Base-by-base conservation (phyloP, 177 flowering plant genomes). In the Vitis hybrid region DNA sequence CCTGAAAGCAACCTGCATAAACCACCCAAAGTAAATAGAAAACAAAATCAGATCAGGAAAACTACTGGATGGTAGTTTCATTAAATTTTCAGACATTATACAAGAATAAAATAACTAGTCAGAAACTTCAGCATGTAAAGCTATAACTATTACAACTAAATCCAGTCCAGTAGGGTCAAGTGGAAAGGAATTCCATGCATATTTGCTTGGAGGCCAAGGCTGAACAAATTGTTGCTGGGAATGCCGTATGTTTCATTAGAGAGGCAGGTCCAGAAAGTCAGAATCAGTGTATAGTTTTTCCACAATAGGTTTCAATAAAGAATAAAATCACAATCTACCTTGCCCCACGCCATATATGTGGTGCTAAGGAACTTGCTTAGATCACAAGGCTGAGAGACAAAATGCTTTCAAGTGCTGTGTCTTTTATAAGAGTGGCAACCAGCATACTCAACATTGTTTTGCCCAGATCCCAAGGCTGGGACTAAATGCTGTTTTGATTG, bases 1-100 rank as follows among this genome's bases (percentile, higher is more conserved):
- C 72, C 82, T 79, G 70, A 82, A 79, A 55, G 85, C 81, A 64
- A 82, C 85, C 82, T 82, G 72, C 49, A 66, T 1, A 64, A 68
- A 51, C 5, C 64, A 75, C 57, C 49, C 17, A 12, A 47, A 59
- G 6, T 3, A 52, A 59, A 15, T n/a, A 47, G 17, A 17, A 10
- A 8, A 13, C 15, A 14, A 54, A n/a, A 1, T 59, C 28, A 69
- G 55, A 9, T 56, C 22, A 62, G n/a, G 11, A 31, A n/a, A 6
- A 15, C 11, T 62, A 64, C 12, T 11, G 50, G 65, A 64, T 9
- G 3, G 15, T 20, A 12, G 9, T 19, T 66, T 24, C 20, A 15
- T 44, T 15, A 8, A 28, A 24, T 11, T 5, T 14, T 3, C 33
- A 20, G 13, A 13, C n/a, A 9, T 20, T 6, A 53, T 9, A 18